Base-by-base conservation (phyloP, 148 eudicot genomes). In the Tetragonia tetragonoides region DNA sequence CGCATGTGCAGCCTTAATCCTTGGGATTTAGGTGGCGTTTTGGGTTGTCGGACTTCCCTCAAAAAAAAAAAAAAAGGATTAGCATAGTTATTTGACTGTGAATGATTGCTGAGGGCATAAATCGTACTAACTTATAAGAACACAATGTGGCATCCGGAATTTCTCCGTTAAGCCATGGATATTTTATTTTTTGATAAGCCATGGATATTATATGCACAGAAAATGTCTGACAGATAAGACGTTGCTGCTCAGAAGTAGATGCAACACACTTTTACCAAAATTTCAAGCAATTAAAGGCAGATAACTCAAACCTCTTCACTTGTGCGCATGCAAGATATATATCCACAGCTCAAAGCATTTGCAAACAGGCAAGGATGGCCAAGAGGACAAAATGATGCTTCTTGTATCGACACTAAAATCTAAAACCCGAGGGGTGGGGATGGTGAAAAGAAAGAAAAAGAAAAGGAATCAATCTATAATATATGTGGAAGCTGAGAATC, bases 401-500 rank as follows among this genome's bases (percentile, higher is more conserved):
- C 73, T 68, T 34, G 16, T 14, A 66, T 12, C 23, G 17, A 62
- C 59, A 21, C 61, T 61, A 46, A 42, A 49, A 49, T 49, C 53
- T 49, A 49, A 34, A 54, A 47, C 37, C 24, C 39, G 47, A 53
- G 18, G 6, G 18, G 9, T 0, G 24, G 38, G 38, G 24, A 74
- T 11, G 56, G 24, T 11, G 38, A 37, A 24, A 24, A n/a, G 38
- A 59, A 77, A 60, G 37, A 66, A 61, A 46, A 68, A 69, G 38
- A 20, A 77, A 28, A 57, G 34, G 11, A 49, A 23, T 64, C 63
- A 37, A 63, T 59, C 91, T 95, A 93, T 84, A 95, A 85, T 81
- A 95, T 93, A 76, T 87, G 89, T 63, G 97, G 97, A 67, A 93
- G 88, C 81, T 95, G 99, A 66, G 89, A 87, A 90, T 95, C 99